Base-by-base conservation (phyloP, 2,329 filamentous ascomycete species). In the Ophiostoma montium region DNA sequence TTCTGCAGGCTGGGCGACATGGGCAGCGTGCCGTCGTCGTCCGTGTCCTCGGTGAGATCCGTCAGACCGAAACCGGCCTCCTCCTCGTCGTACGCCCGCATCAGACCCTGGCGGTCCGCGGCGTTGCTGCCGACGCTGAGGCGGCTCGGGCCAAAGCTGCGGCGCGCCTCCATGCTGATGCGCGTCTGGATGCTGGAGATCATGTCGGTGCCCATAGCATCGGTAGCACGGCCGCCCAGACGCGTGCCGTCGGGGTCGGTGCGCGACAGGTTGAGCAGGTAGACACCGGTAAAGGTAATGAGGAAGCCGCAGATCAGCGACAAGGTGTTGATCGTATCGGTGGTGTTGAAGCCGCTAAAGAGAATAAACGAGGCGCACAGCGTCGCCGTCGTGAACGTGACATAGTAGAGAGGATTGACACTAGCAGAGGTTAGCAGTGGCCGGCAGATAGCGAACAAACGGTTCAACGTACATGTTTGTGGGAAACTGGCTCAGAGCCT, bases 381-480 rank as follows among this genome's bases (percentile, higher is more conserved):
- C 8, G 90, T 96, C 53, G 85, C 88, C 1, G 90, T 96, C 3
- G 90, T 95, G 64, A 96, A 96, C 2, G 88, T 95, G 48, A 96
- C 90, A 65, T 96, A 96, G 72, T 96, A 96, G 23, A 95, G 76
- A 7, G 89, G 89, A 62, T 95, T 95, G 50, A 95, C 89, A 62
- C 88, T 94, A 58, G 13, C 6, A 45, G 31, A 3, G 32, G 8
- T 48, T 36, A 57, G 68, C 55, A 67, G 60, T 15, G 33, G 21
- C 31, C 32, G 33, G 13, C 15, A 10, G 33, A 15, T 8, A 18
- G 23, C 38, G 36, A 15, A 18, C n/a, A 30, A n/a, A 16, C n/a
- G n/a, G 32, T 15, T 12, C 2, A 38, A 32, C 85, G 64, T 75
- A 95, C 89, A 98, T 94, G 59, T 94, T 95, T 31, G 92, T 95